Evolutionary conservation across 176 grass and related monocot genomes (phyloP), one percentile per base, ranked within the genome.

Genomic region (Musa troglodytarum): DNA sequence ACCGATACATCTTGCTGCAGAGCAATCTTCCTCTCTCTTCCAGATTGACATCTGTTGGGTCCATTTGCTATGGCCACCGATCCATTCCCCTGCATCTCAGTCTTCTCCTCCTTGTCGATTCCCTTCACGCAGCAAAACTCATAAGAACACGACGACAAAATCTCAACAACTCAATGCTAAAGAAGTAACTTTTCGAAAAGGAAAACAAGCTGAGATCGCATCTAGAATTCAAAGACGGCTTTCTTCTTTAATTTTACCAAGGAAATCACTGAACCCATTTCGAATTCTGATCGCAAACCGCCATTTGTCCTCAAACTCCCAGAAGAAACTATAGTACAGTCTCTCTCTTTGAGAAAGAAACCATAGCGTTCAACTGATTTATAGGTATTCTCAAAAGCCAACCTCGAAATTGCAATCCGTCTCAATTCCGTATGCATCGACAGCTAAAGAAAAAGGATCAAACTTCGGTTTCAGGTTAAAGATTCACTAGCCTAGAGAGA

Each of bases 1-100:
- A 73, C 23, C 9, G 7, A 71, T 75, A 99, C 96, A 81, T 99
- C 96, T 88, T 99, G 88, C 71, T 99, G 91, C 80, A 99, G 83
- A 34, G 88, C 91, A 21, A 99, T 84, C 76, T 92, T 99, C 74
- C 85, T 83, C 72, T 95, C 86, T 25, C 88, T 80, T 90, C 91
- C 89, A 29, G 85, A 74, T 49, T 99, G 96, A 25, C 85, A 64
- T 85, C 88, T 78, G 73, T 79, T 89, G 11, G 26, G 29, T 78
- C 62, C 76, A 67, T 69, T 85, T 20, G 68, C 23, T 16, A 19
- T 28, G 19, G 54, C 72, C 49, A 52, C 75, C 8, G 75, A 63
- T 24, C 29, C 76, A 76, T 79, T 95, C 24, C 57, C 81, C 74
- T 77, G 80, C 81, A 79, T 77, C 15, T 14, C 26, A 56, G 26